Conservation (phyloP, 495 filamentous ascomycete species). For the Xylaria flabelliformis region DNA sequence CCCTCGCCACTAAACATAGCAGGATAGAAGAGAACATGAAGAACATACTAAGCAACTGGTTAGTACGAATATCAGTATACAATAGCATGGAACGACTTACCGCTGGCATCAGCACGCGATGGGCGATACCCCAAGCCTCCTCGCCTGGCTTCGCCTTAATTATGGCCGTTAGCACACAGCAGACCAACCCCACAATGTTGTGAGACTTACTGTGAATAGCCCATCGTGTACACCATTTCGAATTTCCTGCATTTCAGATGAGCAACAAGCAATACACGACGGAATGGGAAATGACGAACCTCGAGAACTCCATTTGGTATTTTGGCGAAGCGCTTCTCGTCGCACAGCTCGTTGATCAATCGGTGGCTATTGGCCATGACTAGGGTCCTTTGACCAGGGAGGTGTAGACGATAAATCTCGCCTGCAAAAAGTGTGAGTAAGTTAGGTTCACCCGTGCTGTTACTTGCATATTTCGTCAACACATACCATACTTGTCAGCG, state of each 20-base stretch:
- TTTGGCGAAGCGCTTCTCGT: constrained; percentile 73
- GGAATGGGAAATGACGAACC: background rate
- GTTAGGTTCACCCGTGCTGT: background rate
- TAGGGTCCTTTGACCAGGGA: constrained; percentile 32
- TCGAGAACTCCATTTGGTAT: constrained; percentile 43
- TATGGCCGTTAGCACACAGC: constrained; percentile 11
- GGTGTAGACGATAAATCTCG: constrained; percentile 38
- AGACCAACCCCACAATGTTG: background rate
- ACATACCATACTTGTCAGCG: constrained; percentile 43
- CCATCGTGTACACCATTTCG: constrained; percentile 68
- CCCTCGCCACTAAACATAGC: constrained; percentile 26
- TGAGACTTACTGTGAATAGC: constrained; percentile 62
- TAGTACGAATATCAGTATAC: constrained; percentile 8
- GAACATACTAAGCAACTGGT: constrained; percentile 21
- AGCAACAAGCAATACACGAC: constrained; percentile 1
- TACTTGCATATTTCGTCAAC: background rate
- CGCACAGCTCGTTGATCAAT: constrained; percentile 68
- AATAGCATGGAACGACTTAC: constrained; percentile 3
- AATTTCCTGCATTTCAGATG: constrained; percentile 51
- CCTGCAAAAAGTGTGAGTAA: constrained; percentile 28
- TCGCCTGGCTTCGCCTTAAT: constrained; percentile 60
- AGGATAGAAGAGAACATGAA: background rate
- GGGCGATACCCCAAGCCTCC: constrained; percentile 73
- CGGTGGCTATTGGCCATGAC: constrained; percentile 59
- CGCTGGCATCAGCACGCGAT: constrained; percentile 55